Conservation (phyloP, 192 early-diverging fungal species). For the Podila epigama region DNA sequence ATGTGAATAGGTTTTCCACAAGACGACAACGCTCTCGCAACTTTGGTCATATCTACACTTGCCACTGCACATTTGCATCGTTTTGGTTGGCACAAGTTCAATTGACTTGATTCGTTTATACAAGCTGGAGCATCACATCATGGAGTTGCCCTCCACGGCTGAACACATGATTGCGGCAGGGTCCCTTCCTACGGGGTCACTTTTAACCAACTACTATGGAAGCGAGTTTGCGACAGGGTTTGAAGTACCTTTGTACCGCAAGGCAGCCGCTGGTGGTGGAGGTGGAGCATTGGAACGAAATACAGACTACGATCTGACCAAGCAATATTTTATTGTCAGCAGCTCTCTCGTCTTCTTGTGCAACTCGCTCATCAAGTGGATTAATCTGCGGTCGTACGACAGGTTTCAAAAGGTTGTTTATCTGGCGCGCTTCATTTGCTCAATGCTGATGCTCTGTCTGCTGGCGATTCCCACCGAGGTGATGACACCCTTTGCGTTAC, state of each 20-base stretch:
- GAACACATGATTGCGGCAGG: neutral
- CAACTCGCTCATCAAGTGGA: constrained; percentile 41
- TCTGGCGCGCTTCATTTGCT: constrained; percentile 23
- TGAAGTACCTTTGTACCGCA: constrained; percentile 13
- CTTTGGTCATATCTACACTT: constrained; percentile 58
- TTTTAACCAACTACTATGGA: neutral
- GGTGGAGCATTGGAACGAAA: neutral
- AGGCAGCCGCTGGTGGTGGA: neutral
- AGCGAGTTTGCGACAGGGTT: constrained; percentile 6
- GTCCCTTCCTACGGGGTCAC: neutral
- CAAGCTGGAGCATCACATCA: constrained; percentile 28
- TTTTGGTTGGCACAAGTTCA: constrained; percentile 50
- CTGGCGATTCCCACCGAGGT: constrained; percentile 16
- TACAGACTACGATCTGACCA: constrained; percentile 23
- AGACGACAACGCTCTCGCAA: constrained; percentile 38
- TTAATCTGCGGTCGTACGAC: constrained; percentile 35
- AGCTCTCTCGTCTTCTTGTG: constrained; percentile 31
- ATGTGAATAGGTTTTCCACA: constrained; percentile 19
- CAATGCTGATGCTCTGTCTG: constrained; percentile 23
- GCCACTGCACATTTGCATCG: constrained; percentile 54
- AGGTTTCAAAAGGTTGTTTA: constrained; percentile 37
- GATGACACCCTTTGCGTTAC: constrained; percentile 29
- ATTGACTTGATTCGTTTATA: constrained; percentile 39
- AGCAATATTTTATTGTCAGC: constrained; percentile 31
- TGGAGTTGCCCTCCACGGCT: neutral